phyloP scores from a whole-genome alignment of 2,329 filamentous ascomycete genomes.

The Xylariaceae sp. region DNA sequence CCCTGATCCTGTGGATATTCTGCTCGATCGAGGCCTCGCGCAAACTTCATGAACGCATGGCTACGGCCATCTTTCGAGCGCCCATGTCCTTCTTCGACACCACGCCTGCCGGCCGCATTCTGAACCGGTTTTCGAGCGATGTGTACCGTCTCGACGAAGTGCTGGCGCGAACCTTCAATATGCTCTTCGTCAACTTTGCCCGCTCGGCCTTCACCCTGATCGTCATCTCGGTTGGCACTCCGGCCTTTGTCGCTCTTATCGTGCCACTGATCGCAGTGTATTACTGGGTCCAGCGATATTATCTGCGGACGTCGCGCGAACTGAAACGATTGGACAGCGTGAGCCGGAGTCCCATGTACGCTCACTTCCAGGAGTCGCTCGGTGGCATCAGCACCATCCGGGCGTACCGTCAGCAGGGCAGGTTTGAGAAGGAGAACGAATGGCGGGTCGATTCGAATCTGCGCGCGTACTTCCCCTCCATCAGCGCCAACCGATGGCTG shows the following conservation, averaged over 20 bases:
- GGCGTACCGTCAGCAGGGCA: constrained; percentile 81
- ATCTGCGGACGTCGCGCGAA: constrained; percentile 91
- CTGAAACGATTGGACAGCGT: constrained; percentile 94
- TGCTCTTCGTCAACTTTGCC: constrained; percentile 76
- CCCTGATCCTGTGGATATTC: constrained; percentile 96
- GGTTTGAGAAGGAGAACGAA: constrained; percentile 91
- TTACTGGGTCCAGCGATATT: constrained; percentile 93
- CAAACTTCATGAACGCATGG: constrained; percentile 96
- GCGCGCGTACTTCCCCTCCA: constrained; percentile 89
- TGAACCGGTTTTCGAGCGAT: constrained; percentile 92
- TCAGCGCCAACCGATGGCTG: constrained; percentile 91
- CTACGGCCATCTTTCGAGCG: constrained; percentile 91
- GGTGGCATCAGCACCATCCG: constrained; percentile 93
- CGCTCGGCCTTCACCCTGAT: constrained; percentile 76
- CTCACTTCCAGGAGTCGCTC: constrained; percentile 96
- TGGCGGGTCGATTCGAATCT: constrained; percentile 95
- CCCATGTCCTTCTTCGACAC: constrained; percentile 99
- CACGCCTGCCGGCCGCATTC: constrained; percentile 89
- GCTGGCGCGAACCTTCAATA: constrained; percentile 94
- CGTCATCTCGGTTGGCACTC: constrained; percentile 77
- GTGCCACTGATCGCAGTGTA: constrained; percentile 77
- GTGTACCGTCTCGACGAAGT: constrained; percentile 86
- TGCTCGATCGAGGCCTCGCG: constrained; percentile 98
- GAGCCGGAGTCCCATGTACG: constrained; percentile 91
- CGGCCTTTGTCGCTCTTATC: constrained; percentile 74